Evolutionary conservation across 139 green algal genomes (phyloP).

Genomic region (Chlorella vulgaris): DNA sequence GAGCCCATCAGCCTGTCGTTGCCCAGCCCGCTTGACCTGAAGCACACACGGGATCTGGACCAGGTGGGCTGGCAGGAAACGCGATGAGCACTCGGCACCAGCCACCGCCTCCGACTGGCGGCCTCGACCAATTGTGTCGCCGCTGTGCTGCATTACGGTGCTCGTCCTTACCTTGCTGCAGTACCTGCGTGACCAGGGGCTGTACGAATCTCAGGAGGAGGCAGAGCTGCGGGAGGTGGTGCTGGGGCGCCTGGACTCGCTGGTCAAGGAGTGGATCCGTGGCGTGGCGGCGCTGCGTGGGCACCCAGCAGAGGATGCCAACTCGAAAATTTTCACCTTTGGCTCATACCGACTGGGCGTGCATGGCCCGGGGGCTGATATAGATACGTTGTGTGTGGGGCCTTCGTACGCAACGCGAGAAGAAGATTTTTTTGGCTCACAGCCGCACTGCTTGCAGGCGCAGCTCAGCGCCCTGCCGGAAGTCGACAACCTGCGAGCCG

Average conservation of each 20-base stretch:
- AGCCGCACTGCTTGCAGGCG: constrained; percentile 56
- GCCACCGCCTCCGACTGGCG: neutral
- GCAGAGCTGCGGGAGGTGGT: constrained; percentile 55
- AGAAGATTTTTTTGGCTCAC: constrained; percentile 91
- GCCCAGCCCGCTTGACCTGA: constrained; percentile 34
- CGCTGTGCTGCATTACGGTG: neutral
- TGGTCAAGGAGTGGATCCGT: constrained; percentile 60
- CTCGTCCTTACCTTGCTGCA: constrained; percentile 18
- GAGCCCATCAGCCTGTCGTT: constrained; percentile 36
- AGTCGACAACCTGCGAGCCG: constrained; percentile 82
- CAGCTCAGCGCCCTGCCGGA: constrained; percentile 43
- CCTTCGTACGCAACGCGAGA: constrained; percentile 77
- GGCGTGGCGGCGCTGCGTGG: constrained; percentile 40
- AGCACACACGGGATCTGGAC: constrained; percentile 27
- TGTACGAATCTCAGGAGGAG: constrained; percentile 58
- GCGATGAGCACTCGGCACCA: neutral
- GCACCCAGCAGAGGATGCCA: constrained; percentile 61
- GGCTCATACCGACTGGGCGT: constrained; percentile 94
- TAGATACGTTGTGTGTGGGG: constrained; percentile 95
- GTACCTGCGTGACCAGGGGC: constrained; percentile 42
- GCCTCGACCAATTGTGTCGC: too few species aligned
- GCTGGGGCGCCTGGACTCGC: constrained; percentile 50
- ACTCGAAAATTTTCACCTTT: constrained; percentile 93
- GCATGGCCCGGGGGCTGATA: constrained; percentile 94
- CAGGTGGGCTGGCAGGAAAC: constrained; percentile 3